A percentile compares a stretch with the other conserved stretches of the same genome.
Conservation (phyloP, 2,329 filamentous ascomycete species). For the Coleophoma eucalyptorum region DNA sequence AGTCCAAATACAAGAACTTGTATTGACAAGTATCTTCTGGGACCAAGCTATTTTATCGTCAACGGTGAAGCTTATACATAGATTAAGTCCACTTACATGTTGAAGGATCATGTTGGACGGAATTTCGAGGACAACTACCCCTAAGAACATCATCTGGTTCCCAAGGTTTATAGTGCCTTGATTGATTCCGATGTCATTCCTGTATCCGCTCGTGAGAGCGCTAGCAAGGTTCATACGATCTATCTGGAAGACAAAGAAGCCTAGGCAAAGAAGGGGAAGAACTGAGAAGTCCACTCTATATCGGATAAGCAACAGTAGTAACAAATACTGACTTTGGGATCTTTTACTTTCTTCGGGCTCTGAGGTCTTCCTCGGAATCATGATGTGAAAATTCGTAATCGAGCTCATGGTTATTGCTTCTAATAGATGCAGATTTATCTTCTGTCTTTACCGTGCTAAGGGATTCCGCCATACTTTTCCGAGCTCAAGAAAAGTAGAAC, state of each 20-base stretch:
- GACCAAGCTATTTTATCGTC: slow-evolving; percentile 10
- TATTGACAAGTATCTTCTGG: slow-evolving; percentile 24
- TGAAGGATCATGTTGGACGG: slow-evolving; percentile 28
- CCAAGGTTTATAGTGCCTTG: slow-evolving; percentile 27
- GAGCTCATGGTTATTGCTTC: no score
- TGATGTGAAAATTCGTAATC: no score
- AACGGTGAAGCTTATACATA: no score
- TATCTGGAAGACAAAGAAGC: slow-evolving; percentile 19
- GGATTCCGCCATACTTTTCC: no score
- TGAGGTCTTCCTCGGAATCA: no score
- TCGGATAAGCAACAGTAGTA: no score
- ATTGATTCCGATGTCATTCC: slow-evolving; percentile 22
- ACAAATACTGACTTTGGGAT: no score
- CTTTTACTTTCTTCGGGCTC: no score
- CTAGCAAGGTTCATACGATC: slow-evolving; percentile 30
- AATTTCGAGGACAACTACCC: slow-evolving; percentile 29
- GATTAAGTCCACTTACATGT: neutral
- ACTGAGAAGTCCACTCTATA: slow-evolving; percentile 1
- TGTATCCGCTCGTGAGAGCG: slow-evolving; percentile 27
- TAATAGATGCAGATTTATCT: no score
- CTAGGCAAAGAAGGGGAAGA: slow-evolving; percentile 2
- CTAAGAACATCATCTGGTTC: slow-evolving; percentile 24
- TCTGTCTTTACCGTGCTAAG: no score
- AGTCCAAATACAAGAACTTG: slow-evolving; percentile 31
- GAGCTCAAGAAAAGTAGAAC: no score